Percentiles rank a stretch among this genome's conserved stretches.
phyloP scores from a whole-genome alignment of 192 early-diverging fungal species.

The Coemansia sp. region DNA sequence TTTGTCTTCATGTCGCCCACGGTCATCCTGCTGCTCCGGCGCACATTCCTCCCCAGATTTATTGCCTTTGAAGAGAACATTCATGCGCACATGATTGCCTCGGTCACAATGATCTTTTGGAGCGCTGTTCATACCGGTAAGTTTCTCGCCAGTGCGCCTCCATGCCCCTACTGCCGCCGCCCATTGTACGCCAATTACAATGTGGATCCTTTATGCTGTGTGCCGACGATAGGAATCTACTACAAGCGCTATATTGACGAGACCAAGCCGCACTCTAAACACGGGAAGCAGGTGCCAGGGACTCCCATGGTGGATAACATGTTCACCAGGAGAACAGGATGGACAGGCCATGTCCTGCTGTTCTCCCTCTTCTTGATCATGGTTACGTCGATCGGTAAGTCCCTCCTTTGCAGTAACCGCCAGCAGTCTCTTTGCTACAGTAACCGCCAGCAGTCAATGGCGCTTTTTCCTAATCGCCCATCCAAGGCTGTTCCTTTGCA shows the following conservation, averaged over 20 bases:
- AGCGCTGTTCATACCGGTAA: constrained; percentile 55
- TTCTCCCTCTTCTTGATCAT: constrained; percentile 56
- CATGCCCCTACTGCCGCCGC: neutral
- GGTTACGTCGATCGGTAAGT: constrained; percentile 50
- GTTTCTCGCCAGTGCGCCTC: neutral
- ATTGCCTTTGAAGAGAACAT: constrained; percentile 69
- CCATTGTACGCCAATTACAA: neutral
- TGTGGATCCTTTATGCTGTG: neutral
- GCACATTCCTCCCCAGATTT: constrained; percentile 54
- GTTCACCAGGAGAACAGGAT: constrained; percentile 39
- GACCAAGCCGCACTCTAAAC: constrained; percentile 6
- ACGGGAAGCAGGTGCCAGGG: constrained; percentile 9
- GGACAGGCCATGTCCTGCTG: constrained; percentile 67
- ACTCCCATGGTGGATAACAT: constrained; percentile 14
- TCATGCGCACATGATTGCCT: constrained; percentile 67
- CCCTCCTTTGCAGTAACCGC: too few species aligned
- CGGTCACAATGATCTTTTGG: constrained; percentile 62
- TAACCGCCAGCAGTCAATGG: too few species aligned
- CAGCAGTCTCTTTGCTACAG: too few species aligned
- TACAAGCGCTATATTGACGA: constrained; percentile 14
- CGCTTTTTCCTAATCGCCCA: neutral
- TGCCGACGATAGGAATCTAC: constrained; percentile 15
- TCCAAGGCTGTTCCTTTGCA: too few species aligned
- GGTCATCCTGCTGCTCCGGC: constrained; percentile 51
- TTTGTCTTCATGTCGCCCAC: constrained; percentile 82